Base-by-base conservation (phyloP, 106 monocot genomes). In the Dendrobium nobile region DNA sequence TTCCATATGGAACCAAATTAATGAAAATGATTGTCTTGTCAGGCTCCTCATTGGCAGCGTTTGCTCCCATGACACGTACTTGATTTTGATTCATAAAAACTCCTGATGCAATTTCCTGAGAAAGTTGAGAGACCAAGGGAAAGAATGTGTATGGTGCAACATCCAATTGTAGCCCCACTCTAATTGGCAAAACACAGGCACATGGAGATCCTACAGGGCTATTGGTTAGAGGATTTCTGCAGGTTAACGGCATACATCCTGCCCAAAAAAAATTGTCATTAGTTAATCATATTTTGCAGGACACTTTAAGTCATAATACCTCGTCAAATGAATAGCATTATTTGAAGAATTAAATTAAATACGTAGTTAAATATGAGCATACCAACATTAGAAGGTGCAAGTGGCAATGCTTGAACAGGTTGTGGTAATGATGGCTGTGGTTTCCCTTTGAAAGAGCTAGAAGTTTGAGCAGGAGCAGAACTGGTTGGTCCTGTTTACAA, bases 51-150 rank as follows among this genome's bases (percentile, higher is more conserved):
- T 47, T 84, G 51, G 91, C 93, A 77, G 93, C 91, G 88, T 96
- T 96, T 70, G 96, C 96, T 80, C 96, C 96, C 96, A 96, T 96
- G 45, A 96, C 81, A 15, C 90, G 93, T 7, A 96, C 93, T 82
- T 93, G 96, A 82, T 88, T 90, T 84, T 91, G 93, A 59, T 90
- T 84, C 88, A 96, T 85, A 33, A 79, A 83, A 67, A 92, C 82
- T 58, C 93, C 91, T 76, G 84, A 77, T 76, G 91, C 88, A 84
- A 96, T 89, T 86, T 96, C 93, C 84, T 87, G 72, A 8, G 96
- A 89, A 51, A 96, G 88, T 48, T 91, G 91, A 19, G 93, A 88
- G 56, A 96, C 96, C 67, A 92, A 85, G 18, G 91, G 86, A 82
- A 96, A 93, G 88, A 96, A 96, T 31, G 87, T 80, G 81, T 89